Evolutionary conservation across 2,329 filamentous ascomycete species (phyloP).

Genomic region (Alternaria triticina): DNA sequence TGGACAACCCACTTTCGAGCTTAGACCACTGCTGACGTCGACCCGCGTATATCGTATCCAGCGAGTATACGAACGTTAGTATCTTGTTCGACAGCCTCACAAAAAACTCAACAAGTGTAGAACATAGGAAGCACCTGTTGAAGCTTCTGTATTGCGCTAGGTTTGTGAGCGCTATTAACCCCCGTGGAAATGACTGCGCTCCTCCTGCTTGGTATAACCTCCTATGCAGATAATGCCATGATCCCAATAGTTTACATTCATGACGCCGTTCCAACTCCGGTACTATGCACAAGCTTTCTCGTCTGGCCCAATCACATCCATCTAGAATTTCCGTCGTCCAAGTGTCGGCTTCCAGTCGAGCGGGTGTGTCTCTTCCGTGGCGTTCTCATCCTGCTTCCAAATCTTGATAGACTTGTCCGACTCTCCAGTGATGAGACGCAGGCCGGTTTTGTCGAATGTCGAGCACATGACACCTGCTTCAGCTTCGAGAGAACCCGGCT

Average conservation of each 20-base stretch:
- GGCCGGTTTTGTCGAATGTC: conserved; percentile 86
- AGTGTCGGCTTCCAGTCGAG: conserved; percentile 89
- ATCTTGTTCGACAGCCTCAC: neutral
- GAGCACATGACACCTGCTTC: conserved; percentile 95
- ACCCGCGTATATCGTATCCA: conserved; percentile 13
- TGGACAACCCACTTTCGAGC: conserved; percentile 20
- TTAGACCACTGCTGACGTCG: conserved; percentile 26
- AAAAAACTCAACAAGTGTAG: neutral
- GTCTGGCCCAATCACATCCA: neutral
- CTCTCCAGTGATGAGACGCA: conserved; percentile 91
- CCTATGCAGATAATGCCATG: neutral
- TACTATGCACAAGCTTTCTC: neutral
- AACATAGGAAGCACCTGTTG: accelerated
- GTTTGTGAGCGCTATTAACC: neutral
- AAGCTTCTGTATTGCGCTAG: neutral
- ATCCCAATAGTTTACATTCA: conserved; percentile 7
- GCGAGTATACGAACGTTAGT: neutral
- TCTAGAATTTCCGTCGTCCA: conserved; percentile 70
- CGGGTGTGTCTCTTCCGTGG: conserved; percentile 89
- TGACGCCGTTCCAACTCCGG: conserved; percentile 13
- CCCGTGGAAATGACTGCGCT: neutral
- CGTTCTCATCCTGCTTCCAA: conserved; percentile 92
- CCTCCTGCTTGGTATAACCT: conserved; percentile 2
- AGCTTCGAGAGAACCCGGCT: conserved; percentile 91
- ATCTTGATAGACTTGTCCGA: conserved; percentile 93